Base-by-base conservation (phyloP, 495 filamentous ascomycete species). In the Penicillium longicatenatum region DNA sequence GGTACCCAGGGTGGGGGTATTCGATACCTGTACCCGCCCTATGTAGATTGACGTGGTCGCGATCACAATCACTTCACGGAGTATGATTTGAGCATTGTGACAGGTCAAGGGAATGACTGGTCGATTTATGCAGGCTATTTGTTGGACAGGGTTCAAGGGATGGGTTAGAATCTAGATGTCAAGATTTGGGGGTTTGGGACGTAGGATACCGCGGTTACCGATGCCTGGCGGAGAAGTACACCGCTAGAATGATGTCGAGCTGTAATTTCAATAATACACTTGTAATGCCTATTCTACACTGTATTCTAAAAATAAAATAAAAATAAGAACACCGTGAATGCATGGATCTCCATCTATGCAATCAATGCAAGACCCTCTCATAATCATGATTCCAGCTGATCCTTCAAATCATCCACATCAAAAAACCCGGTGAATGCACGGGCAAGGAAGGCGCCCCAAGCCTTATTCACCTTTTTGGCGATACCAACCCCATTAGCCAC, bases 351-450 rank as follows among this genome's bases (percentile, higher is more conserved):
- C 26, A 52, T 52, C 41, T 35, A 39, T 39, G 7, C 45, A 37
- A 21, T 53, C 42, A 57, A 54, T 63, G 55, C 46, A 53, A 47
- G 8, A 10, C 30, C 8, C 17, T 21, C 3, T 14, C 33, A 46
- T 41, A 50, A 51, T 37, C 33, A 35, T 42, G 39, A 14, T 19
- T 37, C 52, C 29, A 46, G n/a, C 41, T 60, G 29, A 12, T 46
- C 54, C 39, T 76, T 71, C 31, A 89, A 62, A 22, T 92, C 86
- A 29, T 86, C 76, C 49, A 79, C 73, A 57, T 85, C 78, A 62
- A 86, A 74, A 16, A 84, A 89, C 20, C 88, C 84, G 20, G 94
- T 88, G 77, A 94, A 96, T 1, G 92, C 92, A 41, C 91, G 84
- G 22, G 74, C 70, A 17, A 95, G 70, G 67, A 97, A 97, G 10